Percentiles rank a stretch among this genome's conserved stretches.
phyloP scores from a whole-genome alignment of 2,329 filamentous ascomycete genomes.

The Aspergillus intermedius region DNA sequence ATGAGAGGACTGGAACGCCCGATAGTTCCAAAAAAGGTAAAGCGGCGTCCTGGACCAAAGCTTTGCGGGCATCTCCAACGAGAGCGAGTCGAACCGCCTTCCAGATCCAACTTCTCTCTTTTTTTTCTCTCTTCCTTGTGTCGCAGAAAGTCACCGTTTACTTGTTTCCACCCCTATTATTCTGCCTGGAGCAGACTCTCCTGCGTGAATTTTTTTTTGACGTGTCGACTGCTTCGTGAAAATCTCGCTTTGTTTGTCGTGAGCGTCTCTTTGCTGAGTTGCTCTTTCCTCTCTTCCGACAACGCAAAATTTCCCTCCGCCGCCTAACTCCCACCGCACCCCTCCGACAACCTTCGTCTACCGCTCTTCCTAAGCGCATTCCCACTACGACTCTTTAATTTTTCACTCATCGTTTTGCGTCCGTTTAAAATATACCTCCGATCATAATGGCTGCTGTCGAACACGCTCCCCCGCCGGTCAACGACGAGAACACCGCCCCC shows the following conservation, averaged over 20 bases:
- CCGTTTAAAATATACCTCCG: conserved; percentile 7
- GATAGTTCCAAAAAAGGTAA: conserved; percentile 19
- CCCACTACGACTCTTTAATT: conserved; percentile 4
- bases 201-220: conserved; percentile 1
- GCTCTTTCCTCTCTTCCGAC: conserved; percentile 21
- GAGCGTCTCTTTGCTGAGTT: conserved; percentile 10
- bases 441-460: conserved; percentile 33
- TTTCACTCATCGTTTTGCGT: conserved; percentile 1
- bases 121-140: background rate
- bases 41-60: conserved; percentile 10
- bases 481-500: conserved; percentile 52
- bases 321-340: conserved; percentile 10
- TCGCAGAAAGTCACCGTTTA: background rate
- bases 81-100: conserved; percentile 1
- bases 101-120: conserved; percentile 19
- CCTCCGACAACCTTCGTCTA: conserved; percentile 3
- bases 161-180: conserved; percentile 6
- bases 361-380: conserved; percentile 2
- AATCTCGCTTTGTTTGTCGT: conserved; percentile 6
- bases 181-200: conserved; percentile 36
- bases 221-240: conserved; percentile 5
- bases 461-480: conserved; percentile 28
- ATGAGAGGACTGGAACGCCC: conserved; percentile 11
- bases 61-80: conserved; percentile 16
- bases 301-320: conserved; percentile 19